A percentile compares a stretch with the other conserved stretches of the same genome.
These are phyloP conservation scores for Carex parvula DNA, from an alignment of 176 grass and related monocot genomes.

Conservation along the genomic window DNA sequence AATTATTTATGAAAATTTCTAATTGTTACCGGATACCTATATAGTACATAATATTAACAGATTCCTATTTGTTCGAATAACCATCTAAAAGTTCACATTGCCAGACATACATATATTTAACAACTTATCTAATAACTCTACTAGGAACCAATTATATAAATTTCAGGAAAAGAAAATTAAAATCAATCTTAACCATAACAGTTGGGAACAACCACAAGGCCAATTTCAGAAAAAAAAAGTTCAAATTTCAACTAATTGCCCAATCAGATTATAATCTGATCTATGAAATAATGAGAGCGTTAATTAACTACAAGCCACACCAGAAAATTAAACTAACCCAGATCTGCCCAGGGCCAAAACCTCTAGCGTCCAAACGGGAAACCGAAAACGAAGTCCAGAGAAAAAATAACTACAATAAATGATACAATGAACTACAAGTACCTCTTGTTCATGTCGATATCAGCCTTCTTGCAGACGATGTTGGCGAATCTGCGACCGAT, in stretches of 20 bases:
- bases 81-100: neutral
- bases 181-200: conserved; percentile 1
- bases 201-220: neutral
- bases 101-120: neutral
- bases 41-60: neutral
- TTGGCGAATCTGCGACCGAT: conserved; percentile 83
- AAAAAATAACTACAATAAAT: neutral
- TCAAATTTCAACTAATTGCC: neutral
- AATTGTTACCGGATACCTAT: neutral
- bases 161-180: neutral
- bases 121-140: neutral
- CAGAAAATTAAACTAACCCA: neutral
- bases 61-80: neutral
- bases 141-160: neutral
- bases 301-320: neutral
- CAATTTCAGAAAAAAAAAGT: neutral
- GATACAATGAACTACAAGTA: neutral
- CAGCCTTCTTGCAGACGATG: conserved; percentile 95
- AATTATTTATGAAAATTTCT: neutral
- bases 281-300: neutral
- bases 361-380: neutral
- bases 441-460: conserved; percentile 97
- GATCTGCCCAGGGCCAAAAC: neutral
- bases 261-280: neutral
- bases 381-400: neutral